Evolutionary conservation across 768 basidiomycete species (phyloP).

Genomic region (Hortiboletus flavorubellus): DNA sequence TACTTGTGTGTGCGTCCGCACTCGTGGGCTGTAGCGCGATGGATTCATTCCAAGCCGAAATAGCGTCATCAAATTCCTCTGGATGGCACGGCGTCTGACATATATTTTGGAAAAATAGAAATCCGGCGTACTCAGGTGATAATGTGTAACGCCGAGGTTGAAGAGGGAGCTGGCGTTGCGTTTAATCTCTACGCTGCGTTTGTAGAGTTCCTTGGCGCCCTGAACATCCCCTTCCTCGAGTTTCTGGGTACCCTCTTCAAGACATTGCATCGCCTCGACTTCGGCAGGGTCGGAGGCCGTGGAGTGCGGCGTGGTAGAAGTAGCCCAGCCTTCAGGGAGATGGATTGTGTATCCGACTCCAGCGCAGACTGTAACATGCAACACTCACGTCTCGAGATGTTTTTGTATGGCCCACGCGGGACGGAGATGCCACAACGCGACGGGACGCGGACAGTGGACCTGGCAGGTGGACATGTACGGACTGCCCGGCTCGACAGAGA

Average conservation of each 20-base stretch:
- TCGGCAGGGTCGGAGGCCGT: conserved; percentile 81
- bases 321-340: conserved; percentile 58
- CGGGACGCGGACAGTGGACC: conserved; percentile 8
- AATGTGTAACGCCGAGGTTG: conserved; percentile 86
- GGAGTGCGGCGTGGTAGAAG: conserved; percentile 79
- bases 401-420: conserved; percentile 4
- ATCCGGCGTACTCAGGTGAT: conserved; percentile 70
- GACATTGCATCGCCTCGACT: conserved; percentile 68
- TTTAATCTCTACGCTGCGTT: conserved; percentile 77
- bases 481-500: conserved; percentile 23
- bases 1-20: conserved; percentile 86
- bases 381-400: conserved; percentile 28
- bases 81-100: conserved; percentile 14
- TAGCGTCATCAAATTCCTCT: conserved; percentile 90
- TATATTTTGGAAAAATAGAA: conserved; percentile 14
- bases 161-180: conserved; percentile 79
- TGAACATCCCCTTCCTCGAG: conserved; percentile 85
- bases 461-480: conserved; percentile 20
- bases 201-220: conserved; percentile 71
- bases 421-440: conserved; percentile 5
- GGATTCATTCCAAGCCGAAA: conserved; percentile 82
- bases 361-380: conserved; percentile 9
- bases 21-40: conserved; percentile 78
- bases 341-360: not conserved
- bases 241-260: conserved; percentile 81